Percentiles rank a stretch among this genome's conserved stretches.
These are phyloP conservation scores for Chrysochromulina parva DNA, from an alignment of 78 protist genomes.

Conservation along the genomic window DNA sequence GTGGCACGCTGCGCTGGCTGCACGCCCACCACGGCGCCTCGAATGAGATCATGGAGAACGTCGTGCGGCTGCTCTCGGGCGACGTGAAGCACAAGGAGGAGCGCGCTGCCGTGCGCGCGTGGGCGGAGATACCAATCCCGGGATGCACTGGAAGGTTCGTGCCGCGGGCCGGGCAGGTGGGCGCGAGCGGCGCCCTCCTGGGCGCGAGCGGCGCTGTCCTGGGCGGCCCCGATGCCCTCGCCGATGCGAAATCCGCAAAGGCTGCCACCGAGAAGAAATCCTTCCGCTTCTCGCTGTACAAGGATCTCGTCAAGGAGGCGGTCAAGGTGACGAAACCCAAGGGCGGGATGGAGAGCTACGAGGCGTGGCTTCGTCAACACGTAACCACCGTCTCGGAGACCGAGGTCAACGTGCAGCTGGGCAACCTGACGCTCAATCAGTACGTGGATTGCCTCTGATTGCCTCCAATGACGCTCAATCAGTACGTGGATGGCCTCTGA, in stretches of 20 bases:
- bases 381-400: neutral
- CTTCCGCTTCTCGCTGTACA: no score
- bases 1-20: neutral
- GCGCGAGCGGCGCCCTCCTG: no score
- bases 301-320: no score
- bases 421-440: neutral
- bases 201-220: no score
- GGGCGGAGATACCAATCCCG: neutral
- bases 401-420: constrained; percentile 32
- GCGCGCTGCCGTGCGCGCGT: neutral
- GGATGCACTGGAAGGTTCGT: constrained; percentile 20
- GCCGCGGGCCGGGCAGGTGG: neutral
- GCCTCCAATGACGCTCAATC: no score
- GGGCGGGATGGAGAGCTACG: neutral
- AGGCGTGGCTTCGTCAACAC: neutral
- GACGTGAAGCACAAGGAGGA: neutral
- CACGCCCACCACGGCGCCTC: neutral
- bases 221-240: no score
- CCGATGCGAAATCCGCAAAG: no score
- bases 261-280: no score
- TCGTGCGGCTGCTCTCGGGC: constrained; percentile 1
- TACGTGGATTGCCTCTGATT: no score
- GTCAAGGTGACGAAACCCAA: no score
- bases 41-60: neutral
- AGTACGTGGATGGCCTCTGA: no score